Conservation (phyloP, 2,329 filamentous ascomycete species). For the Fonsecaea nubica region DNA sequence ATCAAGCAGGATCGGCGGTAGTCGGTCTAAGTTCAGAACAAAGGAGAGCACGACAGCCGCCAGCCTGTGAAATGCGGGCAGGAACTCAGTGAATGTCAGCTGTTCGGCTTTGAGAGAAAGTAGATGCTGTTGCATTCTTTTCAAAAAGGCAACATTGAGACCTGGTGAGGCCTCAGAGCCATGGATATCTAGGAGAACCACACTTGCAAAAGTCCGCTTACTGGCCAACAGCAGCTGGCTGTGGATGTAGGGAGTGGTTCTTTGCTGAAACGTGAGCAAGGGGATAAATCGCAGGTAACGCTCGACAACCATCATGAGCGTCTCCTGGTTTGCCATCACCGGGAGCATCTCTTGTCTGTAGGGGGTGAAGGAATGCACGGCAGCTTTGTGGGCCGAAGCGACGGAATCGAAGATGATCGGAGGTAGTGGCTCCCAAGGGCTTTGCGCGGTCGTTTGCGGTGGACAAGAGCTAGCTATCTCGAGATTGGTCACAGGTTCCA, state of each 20-base stretch:
- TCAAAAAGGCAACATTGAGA: not conserved
- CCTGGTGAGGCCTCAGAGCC: not conserved
- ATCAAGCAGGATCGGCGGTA: slow-evolving; percentile 12
- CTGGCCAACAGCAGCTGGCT: slow-evolving; percentile 18
- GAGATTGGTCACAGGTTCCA: slow-evolving; percentile 35
- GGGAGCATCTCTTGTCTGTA: slow-evolving; percentile 17
- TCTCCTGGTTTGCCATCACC: slow-evolving; percentile 23
- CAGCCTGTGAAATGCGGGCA: slow-evolving; percentile 30
- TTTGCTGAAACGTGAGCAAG: slow-evolving; percentile 25
- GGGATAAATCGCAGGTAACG: slow-evolving; percentile 28
- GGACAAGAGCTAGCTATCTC: not conserved
- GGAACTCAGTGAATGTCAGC: slow-evolving; percentile 22
- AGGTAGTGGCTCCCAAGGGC: slow-evolving; percentile 23
- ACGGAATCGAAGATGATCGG: slow-evolving; percentile 31
- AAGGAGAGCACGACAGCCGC: slow-evolving; percentile 26
- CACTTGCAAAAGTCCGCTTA: not conserved
- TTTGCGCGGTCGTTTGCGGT: not conserved
- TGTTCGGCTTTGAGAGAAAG: slow-evolving; percentile 19
- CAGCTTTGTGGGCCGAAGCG: slow-evolving; percentile 29
- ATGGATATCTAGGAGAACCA: not conserved
- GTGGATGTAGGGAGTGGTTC: slow-evolving; percentile 34
- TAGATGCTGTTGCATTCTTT: slow-evolving; percentile 8
- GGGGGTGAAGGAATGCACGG: slow-evolving; percentile 22
- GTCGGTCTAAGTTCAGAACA: slow-evolving; percentile 16
- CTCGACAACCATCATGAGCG: slow-evolving; percentile 17